These are phyloP conservation scores for Rhodotorula glutinis DNA, from an alignment of 1,284 basidiomycete genomes.

Conservation along the genomic window DNA sequence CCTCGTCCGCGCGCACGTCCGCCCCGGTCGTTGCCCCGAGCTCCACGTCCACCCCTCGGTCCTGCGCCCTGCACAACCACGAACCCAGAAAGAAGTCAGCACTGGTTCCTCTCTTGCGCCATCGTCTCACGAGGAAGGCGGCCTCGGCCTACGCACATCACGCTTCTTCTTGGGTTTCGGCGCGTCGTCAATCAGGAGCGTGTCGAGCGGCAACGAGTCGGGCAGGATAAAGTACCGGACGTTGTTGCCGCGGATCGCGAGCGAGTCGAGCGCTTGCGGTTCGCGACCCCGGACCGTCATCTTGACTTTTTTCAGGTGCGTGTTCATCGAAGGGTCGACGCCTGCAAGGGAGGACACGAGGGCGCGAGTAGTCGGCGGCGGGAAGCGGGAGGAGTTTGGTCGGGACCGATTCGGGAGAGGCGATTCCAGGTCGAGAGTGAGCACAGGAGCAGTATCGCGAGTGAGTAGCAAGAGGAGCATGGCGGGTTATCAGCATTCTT, in stretches of 20 bases:
- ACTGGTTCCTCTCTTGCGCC: no score
- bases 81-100: neutral
- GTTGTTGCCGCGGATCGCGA: slow-evolving; percentile 77
- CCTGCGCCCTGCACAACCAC: neutral
- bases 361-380: neutral
- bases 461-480: neutral
- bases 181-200: slow-evolving; percentile 93
- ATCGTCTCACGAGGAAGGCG: no score
- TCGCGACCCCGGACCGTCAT: slow-evolving; percentile 87
- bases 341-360: slow-evolving; percentile 20
- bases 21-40: slow-evolving; percentile 15
- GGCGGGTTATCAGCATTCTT: neutral
- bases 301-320: slow-evolving; percentile 65
- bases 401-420: neutral
- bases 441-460: no score
- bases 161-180: slow-evolving; percentile 89
- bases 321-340: slow-evolving; percentile 48
- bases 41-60: slow-evolving; percentile 4
- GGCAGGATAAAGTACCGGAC: slow-evolving; percentile 86
- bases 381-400: no score
- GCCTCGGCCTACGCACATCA: slow-evolving; percentile 57
- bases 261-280: slow-evolving; percentile 72
- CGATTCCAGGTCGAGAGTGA: no score
- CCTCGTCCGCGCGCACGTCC: slow-evolving; percentile 22
- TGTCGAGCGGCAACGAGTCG: slow-evolving; percentile 92